phyloP scores from a whole-genome alignment of 2,329 filamentous ascomycete genomes.

The Aspergillus tanneri region DNA sequence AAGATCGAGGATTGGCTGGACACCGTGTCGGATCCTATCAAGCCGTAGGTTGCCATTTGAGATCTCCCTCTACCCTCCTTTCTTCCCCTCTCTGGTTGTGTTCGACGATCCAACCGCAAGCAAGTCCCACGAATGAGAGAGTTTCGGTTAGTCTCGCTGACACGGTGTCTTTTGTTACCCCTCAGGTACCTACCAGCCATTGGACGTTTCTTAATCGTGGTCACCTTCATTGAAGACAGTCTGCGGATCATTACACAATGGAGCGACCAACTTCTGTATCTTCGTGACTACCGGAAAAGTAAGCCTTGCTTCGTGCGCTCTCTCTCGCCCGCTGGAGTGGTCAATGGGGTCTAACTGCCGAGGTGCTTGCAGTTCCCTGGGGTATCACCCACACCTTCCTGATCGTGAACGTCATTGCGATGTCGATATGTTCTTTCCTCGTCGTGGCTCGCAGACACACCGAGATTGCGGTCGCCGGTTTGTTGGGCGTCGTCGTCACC shows the following conservation, averaged over 20 bases:
- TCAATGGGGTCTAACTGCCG: too few relatives aligned
- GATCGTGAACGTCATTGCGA: constrained; percentile 82
- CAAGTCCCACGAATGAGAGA: constrained; percentile 17
- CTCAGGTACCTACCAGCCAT: constrained; percentile 86
- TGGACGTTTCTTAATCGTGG: constrained; percentile 95
- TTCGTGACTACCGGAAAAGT: constrained; percentile 92
- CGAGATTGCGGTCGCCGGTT: constrained; percentile 85
- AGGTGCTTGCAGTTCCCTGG: constrained; percentile 69
- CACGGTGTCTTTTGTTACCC: constrained; percentile 31
- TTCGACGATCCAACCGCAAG: neutral
- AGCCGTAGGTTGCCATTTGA: constrained; percentile 68
- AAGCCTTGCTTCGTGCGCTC: constrained; percentile 42
- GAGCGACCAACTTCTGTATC: constrained; percentile 88
- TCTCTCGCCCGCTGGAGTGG: neutral
- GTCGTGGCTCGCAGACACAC: constrained; percentile 92
- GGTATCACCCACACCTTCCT: constrained; percentile 93
- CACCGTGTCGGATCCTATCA: constrained; percentile 81
- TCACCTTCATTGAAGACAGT: constrained; percentile 96
- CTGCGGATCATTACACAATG: constrained; percentile 97
- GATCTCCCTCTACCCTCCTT: neutral
- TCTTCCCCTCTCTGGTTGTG: constrained; percentile 1
- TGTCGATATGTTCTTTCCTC: constrained; percentile 76
- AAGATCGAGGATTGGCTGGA: constrained; percentile 96
- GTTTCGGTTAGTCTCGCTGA: constrained; percentile 23
- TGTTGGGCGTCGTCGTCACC: constrained; percentile 85